Evolutionary conservation across 176 grass and related monocot species (phyloP).

Genomic region (Oryza coarctata): DNA sequence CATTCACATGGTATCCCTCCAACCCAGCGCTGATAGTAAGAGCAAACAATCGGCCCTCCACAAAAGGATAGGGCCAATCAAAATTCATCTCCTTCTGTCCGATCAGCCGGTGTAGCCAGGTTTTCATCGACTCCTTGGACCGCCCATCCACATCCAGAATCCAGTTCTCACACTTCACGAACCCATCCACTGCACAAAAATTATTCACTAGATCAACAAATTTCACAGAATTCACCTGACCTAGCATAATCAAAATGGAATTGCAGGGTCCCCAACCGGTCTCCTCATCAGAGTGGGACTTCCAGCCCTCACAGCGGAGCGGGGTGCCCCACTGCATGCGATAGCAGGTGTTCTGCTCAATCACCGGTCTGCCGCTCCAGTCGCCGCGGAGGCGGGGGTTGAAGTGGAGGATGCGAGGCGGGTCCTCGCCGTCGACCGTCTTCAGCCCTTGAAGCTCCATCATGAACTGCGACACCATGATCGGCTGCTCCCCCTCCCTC

Average conservation of each 20-base stretch:
- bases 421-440: slow-evolving; percentile 89
- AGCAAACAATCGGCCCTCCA: slow-evolving; percentile 65
- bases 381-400: slow-evolving; percentile 89
- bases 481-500: slow-evolving; percentile 46
- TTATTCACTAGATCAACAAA: neutral
- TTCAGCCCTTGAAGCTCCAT: slow-evolving; percentile 92
- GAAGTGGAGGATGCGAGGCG: slow-evolving; percentile 90
- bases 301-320: slow-evolving; percentile 82
- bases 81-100: slow-evolving; percentile 54
- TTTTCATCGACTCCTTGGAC: slow-evolving; percentile 27
- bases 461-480: slow-evolving; percentile 99
- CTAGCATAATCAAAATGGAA: neutral
- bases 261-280: slow-evolving; percentile 50
- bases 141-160: slow-evolving; percentile 40
- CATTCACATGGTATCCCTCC: slow-evolving; percentile 84
- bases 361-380: slow-evolving; percentile 87
- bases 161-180: slow-evolving; percentile 78
- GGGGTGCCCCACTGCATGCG: slow-evolving; percentile 94
- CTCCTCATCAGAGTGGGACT: slow-evolving; percentile 76
- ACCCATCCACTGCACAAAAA: slow-evolving; percentile 69
- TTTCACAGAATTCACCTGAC: slow-evolving; percentile 23
- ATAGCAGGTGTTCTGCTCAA: slow-evolving; percentile 99
- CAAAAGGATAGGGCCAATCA: slow-evolving; percentile 73
- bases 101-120: slow-evolving; percentile 62
- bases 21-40: slow-evolving; percentile 80